These are phyloP conservation scores for Paramecium octaurelia DNA, from an alignment of 73 alveolate genomes.

Conservation along the genomic window DNA sequence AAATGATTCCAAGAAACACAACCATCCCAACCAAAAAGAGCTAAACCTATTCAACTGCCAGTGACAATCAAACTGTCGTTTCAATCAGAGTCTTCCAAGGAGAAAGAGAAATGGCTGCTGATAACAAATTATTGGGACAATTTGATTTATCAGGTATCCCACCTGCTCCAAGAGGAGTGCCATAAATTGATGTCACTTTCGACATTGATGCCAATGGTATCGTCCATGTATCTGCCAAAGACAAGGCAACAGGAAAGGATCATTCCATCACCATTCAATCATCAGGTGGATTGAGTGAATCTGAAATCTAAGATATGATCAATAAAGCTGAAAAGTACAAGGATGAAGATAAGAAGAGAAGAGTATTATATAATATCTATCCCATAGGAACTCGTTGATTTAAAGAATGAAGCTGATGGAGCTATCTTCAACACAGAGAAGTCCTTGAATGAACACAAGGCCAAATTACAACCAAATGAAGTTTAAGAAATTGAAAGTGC, in stretches of 20 bases:
- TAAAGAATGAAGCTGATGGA: slow-evolving; percentile 89
- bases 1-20: slow-evolving; percentile 93
- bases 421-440: slow-evolving; percentile 82
- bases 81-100: slow-evolving; percentile 95
- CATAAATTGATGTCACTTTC: slow-evolving; percentile 97
- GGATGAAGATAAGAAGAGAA: slow-evolving; percentile 81
- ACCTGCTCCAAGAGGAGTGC: slow-evolving; percentile 90
- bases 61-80: slow-evolving; percentile 95
- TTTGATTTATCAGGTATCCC: slow-evolving; percentile 96
- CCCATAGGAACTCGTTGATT: slow-evolving; percentile 53
- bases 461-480: slow-evolving; percentile 74
- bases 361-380: slow-evolving; percentile 32
- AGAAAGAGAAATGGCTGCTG: slow-evolving; percentile 95
- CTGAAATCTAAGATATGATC: slow-evolving; percentile 89
- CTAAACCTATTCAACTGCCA: slow-evolving; percentile 93
- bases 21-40: slow-evolving; percentile 98
- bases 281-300: slow-evolving; percentile 87
- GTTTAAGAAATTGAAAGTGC: slow-evolving; percentile 66
- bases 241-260: slow-evolving; percentile 91
- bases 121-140: slow-evolving; percentile 91
- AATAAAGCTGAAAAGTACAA: slow-evolving; percentile 81
- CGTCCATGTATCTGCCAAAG: slow-evolving; percentile 97
- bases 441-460: slow-evolving; percentile 75
- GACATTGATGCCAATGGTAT: slow-evolving; percentile 98
- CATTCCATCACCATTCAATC: slow-evolving; percentile 81